Evolutionary conservation across 768 basidiomycete species (phyloP).

Genomic region (Amanita fuliginea): DNA sequence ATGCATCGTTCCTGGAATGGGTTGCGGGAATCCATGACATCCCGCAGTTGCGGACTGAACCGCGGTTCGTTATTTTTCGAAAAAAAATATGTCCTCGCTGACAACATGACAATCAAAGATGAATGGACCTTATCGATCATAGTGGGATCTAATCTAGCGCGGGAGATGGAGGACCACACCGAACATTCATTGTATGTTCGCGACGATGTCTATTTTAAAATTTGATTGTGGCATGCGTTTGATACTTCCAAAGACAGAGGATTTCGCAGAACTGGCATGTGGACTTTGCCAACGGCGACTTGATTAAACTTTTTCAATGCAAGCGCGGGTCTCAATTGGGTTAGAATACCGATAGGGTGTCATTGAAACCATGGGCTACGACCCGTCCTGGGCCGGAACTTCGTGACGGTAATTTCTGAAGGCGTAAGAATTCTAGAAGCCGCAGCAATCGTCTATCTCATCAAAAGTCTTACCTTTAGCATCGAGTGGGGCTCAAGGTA

Average conservation of each 20-base stretch:
- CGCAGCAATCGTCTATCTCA: not conserved
- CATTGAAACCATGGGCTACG: conserved; percentile 61
- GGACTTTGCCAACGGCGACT: not conserved
- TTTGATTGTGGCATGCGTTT: not conserved
- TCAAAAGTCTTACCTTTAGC: conserved; percentile 30
- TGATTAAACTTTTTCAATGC: conserved; percentile 29
- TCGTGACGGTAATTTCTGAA: conserved; percentile 59
- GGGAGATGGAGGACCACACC: conserved; percentile 67
- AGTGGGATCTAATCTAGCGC: conserved; percentile 55
- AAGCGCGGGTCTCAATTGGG: conserved; percentile 78
- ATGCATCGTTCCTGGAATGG: not conserved
- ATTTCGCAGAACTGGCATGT: conserved; percentile 24
- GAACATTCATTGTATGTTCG: conserved; percentile 66
- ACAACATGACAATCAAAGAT: conserved; percentile 39
- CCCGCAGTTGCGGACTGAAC: conserved; percentile 57
- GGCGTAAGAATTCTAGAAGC: conserved; percentile 19
- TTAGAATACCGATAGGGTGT: conserved; percentile 81
- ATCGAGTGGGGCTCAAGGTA: conserved; percentile 91
- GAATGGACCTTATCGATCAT: conserved; percentile 68
- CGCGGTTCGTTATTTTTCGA: conserved; percentile 72
- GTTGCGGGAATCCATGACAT: not conserved
- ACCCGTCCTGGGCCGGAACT: conserved; percentile 73
- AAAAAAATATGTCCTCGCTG: conserved; percentile 39
- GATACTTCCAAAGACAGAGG: conserved; percentile 19
- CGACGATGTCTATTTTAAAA: not conserved